These are phyloP conservation scores for Acorus gramineus DNA, from an alignment of 106 monocot species.

Conservation along the genomic window DNA sequence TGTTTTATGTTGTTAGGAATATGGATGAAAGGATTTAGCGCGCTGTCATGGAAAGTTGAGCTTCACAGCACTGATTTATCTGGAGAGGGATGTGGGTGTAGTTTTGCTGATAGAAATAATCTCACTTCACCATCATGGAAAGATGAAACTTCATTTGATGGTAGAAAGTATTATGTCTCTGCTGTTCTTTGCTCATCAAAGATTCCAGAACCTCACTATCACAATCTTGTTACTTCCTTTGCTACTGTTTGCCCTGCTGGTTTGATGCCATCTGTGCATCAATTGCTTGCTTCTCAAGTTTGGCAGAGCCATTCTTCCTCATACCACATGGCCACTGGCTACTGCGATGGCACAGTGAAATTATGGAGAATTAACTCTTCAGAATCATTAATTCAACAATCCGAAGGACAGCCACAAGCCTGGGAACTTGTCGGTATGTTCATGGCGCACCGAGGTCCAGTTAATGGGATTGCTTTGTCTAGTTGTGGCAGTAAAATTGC, in stretches of 20 bases:
- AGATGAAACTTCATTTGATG: slow-evolving; percentile 16
- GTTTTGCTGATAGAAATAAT: slow-evolving; percentile 11
- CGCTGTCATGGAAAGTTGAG: slow-evolving; percentile 66
- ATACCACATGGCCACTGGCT: slow-evolving; percentile 75
- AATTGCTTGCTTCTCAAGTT: slow-evolving; percentile 6
- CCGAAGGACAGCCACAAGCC: slow-evolving; percentile 15
- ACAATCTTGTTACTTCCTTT: slow-evolving; percentile 39
- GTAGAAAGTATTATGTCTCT: slow-evolving; percentile 28
- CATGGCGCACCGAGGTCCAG: slow-evolving; percentile 56
- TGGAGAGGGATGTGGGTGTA: slow-evolving; percentile 13
- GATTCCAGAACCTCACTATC: slow-evolving; percentile 24
- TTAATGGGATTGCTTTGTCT: slow-evolving; percentile 53
- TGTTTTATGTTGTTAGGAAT: slow-evolving; percentile 50
- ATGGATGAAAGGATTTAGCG: slow-evolving; percentile 57
- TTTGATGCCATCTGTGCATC: slow-evolving; percentile 16
- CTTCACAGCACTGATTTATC: slow-evolving; percentile 39
- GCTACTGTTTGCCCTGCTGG: slow-evolving; percentile 24
- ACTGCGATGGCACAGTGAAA: slow-evolving; percentile 64
- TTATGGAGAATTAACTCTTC: slow-evolving; percentile 58
- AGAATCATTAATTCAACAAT: slow-evolving; percentile 9
- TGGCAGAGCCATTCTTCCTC: slow-evolving; percentile 8
- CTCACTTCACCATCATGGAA: slow-evolving; percentile 10
- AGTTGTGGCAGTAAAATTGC: slow-evolving; percentile 65
- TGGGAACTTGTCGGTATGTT: slow-evolving; percentile 79
- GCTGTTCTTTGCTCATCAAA: slow-evolving; percentile 26